Base-by-base conservation (phyloP, 2,329 filamentous ascomycete genomes). In the Aurifilum marmelostoma region DNA sequence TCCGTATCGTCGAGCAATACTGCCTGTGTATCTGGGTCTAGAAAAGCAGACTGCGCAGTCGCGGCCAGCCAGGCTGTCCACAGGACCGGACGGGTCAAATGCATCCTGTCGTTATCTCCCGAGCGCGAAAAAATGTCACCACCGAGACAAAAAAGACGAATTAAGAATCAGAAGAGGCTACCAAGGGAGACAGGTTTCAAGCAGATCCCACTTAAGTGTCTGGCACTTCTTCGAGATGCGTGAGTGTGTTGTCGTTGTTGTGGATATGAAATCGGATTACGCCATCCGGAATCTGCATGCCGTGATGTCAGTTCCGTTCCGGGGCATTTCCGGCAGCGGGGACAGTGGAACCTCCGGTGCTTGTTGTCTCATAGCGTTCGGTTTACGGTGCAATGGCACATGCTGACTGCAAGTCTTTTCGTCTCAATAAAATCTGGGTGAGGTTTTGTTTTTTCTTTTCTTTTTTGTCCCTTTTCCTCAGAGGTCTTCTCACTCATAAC, bases 31-130 rank as follows among this genome's bases (percentile, higher is more conserved):
- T 67, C 60, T 18, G 62, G 60, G 16, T n/a, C 43, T 2, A 37
- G 7, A 18, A 65, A 27, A 27, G 50, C 47, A 29, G 69, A 67
- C 32, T 50, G 24, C n/a, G 61, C 63, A 32, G 58, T 61, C 27
- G 37, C 64, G 18, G 56, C 61, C 32, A 69, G 50, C 67, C 47
- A 56, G 16, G 64, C 67, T 21, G 67, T 52, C 61, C 67, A 67
- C 2, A 64, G 29, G 3, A 56, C 34, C 27, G 37, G 43, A 4
- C 21, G 18, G n/a, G 61, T 39, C 0, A 56, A 18, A n/a, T 68
- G 52, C 69, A 70, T 70, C 11, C 11, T 2, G 32, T 4, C 29
- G 21, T 39, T 16, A 3, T 29, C 39, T 29, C 24, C n/a, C 21
- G n/a, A 39, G 1, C 54, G 16, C 37, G 16, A 6, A 18, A 21